Conservation (phyloP, 2,329 filamentous ascomycete genomes). For the Diaporthe vexans region DNA sequence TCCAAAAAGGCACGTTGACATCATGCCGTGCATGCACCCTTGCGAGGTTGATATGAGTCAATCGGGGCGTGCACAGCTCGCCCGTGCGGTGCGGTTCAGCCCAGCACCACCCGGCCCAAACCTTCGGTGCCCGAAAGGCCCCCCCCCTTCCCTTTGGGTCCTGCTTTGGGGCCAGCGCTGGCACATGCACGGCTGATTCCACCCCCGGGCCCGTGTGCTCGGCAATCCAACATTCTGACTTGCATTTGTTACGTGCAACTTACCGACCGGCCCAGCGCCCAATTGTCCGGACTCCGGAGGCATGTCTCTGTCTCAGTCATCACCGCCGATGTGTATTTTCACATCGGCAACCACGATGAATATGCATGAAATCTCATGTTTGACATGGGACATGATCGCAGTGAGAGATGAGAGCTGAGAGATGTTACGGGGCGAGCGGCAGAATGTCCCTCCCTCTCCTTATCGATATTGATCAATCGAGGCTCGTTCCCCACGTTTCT, state of each 20-base stretch:
- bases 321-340: background rate
- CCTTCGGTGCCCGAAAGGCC: constrained; percentile 40
- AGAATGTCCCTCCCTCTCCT: background rate
- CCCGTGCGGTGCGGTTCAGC: background rate
- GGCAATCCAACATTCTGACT: constrained; percentile 26
- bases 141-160: background rate
- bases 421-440: background rate
- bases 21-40: background rate
- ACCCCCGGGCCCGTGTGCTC: constrained; percentile 17
- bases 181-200: constrained; percentile 23
- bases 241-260: background rate
- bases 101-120: constrained; percentile 5
- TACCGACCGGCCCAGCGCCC: background rate
- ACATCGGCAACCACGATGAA: background rate
- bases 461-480: constrained; percentile 41
- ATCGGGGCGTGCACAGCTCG: constrained; percentile 5
- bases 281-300: constrained; percentile 27
- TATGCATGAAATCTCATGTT: background rate
- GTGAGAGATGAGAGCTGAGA: background rate
- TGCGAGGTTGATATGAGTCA: background rate
- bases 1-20: background rate
- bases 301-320: background rate
- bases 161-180: background rate
- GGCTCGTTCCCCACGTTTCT: constrained; percentile 16
- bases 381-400: background rate